Conservation (phyloP, 1,139 yeast genomes). For the Geotrichum carabidarum region DNA sequence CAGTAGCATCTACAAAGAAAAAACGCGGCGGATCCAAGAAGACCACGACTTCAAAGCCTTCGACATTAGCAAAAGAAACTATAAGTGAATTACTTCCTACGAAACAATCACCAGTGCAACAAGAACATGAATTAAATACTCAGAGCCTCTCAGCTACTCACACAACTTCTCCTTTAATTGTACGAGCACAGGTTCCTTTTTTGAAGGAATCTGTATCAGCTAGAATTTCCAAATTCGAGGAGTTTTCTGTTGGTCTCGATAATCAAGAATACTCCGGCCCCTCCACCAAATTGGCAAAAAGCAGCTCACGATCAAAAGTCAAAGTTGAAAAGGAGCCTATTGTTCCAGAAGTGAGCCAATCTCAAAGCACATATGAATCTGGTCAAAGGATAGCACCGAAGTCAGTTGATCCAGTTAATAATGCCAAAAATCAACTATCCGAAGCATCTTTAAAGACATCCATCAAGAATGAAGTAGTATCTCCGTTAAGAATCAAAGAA, state of each 20-base stretch:
- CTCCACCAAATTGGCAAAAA: background rate
- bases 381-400: background rate
- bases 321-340: background rate
- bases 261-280: background rate
- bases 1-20: background rate
- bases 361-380: background rate
- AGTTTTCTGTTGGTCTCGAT: background rate
- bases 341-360: background rate
- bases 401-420: background rate
- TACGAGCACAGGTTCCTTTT: slow-evolving; percentile 3
- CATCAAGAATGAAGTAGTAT: background rate
- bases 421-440: background rate
- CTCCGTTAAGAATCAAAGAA: slow-evolving; percentile 1
- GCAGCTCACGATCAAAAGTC: background rate
- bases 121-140: background rate
- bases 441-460: too few relatives aligned
- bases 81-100: background rate
- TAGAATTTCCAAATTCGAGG: slow-evolving; percentile 16
- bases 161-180: background rate
- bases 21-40: slow-evolving; percentile 2
- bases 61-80: background rate
- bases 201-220: slow-evolving; percentile 13
- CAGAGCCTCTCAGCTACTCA: background rate
- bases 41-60: background rate
- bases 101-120: background rate